Percentiles rank a stretch among this genome's conserved stretches.
Evolutionary conservation across 1,284 basidiomycete genomes (phyloP).

Genomic region (Phlebopus sp.): DNA sequence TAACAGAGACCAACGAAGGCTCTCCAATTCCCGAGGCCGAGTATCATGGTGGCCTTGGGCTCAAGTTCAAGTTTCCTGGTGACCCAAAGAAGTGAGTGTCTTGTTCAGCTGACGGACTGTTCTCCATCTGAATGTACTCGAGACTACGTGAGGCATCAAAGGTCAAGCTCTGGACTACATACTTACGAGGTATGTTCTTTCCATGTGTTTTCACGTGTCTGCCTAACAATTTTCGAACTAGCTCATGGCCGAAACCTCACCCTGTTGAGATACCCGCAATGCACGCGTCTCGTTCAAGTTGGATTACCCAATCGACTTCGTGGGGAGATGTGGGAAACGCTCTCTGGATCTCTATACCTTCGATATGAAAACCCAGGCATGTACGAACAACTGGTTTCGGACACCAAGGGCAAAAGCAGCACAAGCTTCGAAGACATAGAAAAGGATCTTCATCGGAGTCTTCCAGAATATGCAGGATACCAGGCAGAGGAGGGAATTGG

Average conservation of each 20-base stretch:
- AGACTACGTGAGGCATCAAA: slow-evolving; percentile 95
- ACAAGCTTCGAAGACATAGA: slow-evolving; percentile 98
- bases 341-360: slow-evolving; percentile 91
- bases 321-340: slow-evolving; percentile 98
- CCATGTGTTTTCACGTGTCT: not conserved
- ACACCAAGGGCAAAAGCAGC: slow-evolving; percentile 78
- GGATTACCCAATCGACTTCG: slow-evolving; percentile 93
- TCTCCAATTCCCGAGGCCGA: slow-evolving; percentile 45
- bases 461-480: slow-evolving; percentile 94
- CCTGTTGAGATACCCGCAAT: slow-evolving; percentile 94
- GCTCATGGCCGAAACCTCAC: slow-evolving; percentile 88
- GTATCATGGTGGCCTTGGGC: slow-evolving; percentile 84
- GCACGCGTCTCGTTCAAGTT: slow-evolving; percentile 94
- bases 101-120: slow-evolving; percentile 3
- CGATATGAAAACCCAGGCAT: slow-evolving; percentile 86
- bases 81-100: slow-evolving; percentile 82
- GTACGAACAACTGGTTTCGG: slow-evolving; percentile 78
- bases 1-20: slow-evolving; percentile 54
- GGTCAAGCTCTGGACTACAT: slow-evolving; percentile 94
- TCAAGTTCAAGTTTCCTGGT: slow-evolving; percentile 89
- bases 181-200: slow-evolving; percentile 66
- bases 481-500: slow-evolving; percentile 84
- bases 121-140: slow-evolving; percentile 14
- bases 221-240: slow-evolving; percentile 27
- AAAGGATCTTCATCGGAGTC: slow-evolving; percentile 93